A percentile compares a stretch with the other conserved stretches of the same genome.
Evolutionary conservation across 192 early-diverging fungal genomes (phyloP).

Genomic region (Anaeromyces robustus): DNA sequence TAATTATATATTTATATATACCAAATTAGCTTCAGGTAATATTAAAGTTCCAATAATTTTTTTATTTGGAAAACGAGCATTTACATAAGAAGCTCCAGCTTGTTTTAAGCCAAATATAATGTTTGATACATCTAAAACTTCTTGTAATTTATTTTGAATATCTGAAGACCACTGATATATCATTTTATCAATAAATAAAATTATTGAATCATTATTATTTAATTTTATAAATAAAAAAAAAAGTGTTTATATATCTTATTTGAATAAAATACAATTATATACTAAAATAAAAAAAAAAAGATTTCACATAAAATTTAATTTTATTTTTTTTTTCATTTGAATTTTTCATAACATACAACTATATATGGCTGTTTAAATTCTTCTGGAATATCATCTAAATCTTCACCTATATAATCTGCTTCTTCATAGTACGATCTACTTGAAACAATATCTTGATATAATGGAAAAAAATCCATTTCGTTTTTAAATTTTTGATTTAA

Average conservation of each 20-base stretch:
- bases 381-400: not conserved
- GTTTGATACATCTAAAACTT: not conserved
- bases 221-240: no score
- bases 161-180: not conserved
- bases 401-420: not conserved
- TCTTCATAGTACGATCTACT: not conserved
- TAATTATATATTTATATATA: not conserved
- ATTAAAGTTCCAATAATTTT: not conserved
- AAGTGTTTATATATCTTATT: no score
- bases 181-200: no score
- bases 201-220: no score
- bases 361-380: not conserved
- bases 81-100: not conserved
- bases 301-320: no score
- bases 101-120: not conserved
- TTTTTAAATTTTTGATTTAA: no score
- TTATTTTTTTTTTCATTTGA: not conserved
- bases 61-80: not conserved
- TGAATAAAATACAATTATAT: no score
- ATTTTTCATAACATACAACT: not conserved
- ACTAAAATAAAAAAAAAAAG: no score
- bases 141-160: not conserved
- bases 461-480: not conserved
- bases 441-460: not conserved
- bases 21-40: not conserved